Base-by-base conservation (phyloP, 2,329 filamentous ascomycete genomes). In the Cyphellophora europaea region DNA sequence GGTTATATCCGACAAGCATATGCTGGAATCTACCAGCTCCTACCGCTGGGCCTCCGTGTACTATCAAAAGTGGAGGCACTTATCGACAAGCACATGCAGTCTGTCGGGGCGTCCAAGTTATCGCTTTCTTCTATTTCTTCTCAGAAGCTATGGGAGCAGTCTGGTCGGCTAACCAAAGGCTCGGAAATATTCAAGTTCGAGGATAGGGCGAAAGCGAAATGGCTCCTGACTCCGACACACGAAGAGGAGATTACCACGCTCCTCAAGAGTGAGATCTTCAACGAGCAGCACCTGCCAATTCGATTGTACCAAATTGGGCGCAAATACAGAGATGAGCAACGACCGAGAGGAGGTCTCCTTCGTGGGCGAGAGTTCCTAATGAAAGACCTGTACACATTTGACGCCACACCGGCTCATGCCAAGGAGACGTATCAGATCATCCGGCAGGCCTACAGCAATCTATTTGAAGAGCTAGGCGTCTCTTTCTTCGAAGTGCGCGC, bases 311-410 rank as follows among this genome's bases (percentile, higher is more conserved):
- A 98, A 55, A 91, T 91, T 32, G 79, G 82, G 83, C 56, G 89
- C 30, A 98, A 98, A 58, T 98, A 96, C 53, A 77, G 91, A 32
- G 91, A 98, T 61, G 91, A 98, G 59, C 73, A 81, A 37, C 74
- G 91, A 16, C 91, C 91, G 13, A 75, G 91, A 19, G 84, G 93
- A 49, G 91, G 91, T 10, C 67, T 98, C 2, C 66, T 98, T 6
- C 78, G 91, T 6, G 82, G 85, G 1, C 78, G 87, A 42, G 91
- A 98, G 53, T 98, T 98, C 51, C 63, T 86, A 48, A 98, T 98
- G 91, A 98, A 98, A 59, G 91, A 98, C 57, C 71, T 98, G 1
- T 98, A 98, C 56, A 95, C 88, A 0, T 98, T 98, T 53, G 91
- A 98, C 53, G 63, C 70, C 21, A 79, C 71, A 3, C 55, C 67